Percentiles rank a stretch among this genome's conserved stretches.
phyloP scores from a whole-genome alignment of 2,329 filamentous ascomycete species.

The Cladobotryum mycophilum region DNA sequence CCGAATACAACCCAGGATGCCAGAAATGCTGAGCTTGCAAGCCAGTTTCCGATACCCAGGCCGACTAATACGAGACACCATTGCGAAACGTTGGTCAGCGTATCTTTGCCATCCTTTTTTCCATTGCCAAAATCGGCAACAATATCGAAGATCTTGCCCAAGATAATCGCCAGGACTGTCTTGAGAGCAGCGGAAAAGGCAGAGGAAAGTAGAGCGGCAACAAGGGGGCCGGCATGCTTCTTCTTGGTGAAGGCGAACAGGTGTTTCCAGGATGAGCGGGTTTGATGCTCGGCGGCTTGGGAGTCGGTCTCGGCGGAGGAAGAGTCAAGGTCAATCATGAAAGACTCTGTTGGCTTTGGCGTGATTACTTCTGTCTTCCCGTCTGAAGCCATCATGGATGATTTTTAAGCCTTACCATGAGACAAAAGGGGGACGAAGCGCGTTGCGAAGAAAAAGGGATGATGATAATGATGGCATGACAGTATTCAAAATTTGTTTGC shows the following conservation, averaged over 20 bases:
- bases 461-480: background rate
- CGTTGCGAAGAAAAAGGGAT: background rate
- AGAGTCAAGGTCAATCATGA: background rate
- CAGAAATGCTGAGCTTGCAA: conserved; percentile 62
- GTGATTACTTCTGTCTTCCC: background rate
- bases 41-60: conserved; percentile 60
- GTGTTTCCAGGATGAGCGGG: conserved; percentile 29
- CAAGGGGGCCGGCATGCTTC: conserved; percentile 50
- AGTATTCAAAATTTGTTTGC: background rate
- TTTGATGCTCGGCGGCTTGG: background rate
- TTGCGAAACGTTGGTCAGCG: conserved; percentile 50
- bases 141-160: conserved; percentile 68
- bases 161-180: conserved; percentile 60
- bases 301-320: background rate
- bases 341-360: background rate
- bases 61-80: conserved; percentile 58
- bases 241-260: conserved; percentile 70
- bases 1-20: conserved; percentile 70
- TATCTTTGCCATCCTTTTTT: conserved; percentile 37
- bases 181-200: conserved; percentile 55
- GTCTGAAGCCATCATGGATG: conserved; percentile 5
- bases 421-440: no score
- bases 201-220: conserved; percentile 49
- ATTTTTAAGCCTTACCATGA: background rate
- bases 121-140: conserved; percentile 62